A percentile compares a stretch with the other conserved stretches of the same genome.
phyloP scores from a whole-genome alignment of 352 stramenopile genomes.

The Globisporangium alternatum region DNA sequence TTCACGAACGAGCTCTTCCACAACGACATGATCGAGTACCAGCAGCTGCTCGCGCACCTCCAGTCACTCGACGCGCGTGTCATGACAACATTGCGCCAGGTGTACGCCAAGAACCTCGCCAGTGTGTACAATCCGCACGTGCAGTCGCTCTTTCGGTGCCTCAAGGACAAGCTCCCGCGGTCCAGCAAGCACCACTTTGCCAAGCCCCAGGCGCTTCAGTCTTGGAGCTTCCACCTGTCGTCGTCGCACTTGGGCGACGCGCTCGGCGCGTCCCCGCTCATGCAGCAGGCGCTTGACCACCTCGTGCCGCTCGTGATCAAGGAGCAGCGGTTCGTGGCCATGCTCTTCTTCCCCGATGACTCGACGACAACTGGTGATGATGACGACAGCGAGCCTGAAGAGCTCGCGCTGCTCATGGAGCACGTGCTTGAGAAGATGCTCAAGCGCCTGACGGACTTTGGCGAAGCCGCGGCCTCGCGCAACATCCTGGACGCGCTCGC shows the following conservation, averaged over 20 bases:
- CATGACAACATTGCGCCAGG: conserved; percentile 30
- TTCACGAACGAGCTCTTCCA: conserved; percentile 68
- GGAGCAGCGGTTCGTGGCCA: conserved; percentile 42
- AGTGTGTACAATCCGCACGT: conserved; percentile 51
- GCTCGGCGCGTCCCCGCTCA: conserved; percentile 48
- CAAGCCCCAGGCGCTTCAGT: conserved; percentile 61
- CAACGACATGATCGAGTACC: conserved; percentile 37
- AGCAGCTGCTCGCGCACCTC: conserved; percentile 37
- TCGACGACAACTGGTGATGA: conserved; percentile 6
- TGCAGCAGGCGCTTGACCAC: conserved; percentile 71
- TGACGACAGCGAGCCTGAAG: conserved; percentile 29
- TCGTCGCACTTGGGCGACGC: conserved; percentile 50
- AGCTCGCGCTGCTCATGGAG: conserved; percentile 59
- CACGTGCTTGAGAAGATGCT: conserved; percentile 69
- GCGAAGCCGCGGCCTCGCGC: conserved; percentile 43
- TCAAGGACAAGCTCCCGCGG: conserved; percentile 60
- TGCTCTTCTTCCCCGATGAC: conserved; percentile 46
- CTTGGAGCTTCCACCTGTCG: conserved; percentile 62
- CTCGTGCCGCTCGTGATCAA: conserved; percentile 50
- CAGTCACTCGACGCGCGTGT: conserved; percentile 41
- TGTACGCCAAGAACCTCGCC: conserved; percentile 54
- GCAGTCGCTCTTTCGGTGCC: conserved; percentile 52
- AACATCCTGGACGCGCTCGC: conserved; percentile 70
- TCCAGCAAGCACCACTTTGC: conserved; percentile 45
- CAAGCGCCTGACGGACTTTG: conserved; percentile 69